Evolutionary conservation across 768 basidiomycete genomes (phyloP), one percentile per base, ranked within the genome.

Genomic region (Pulveroboletus frians): DNA sequence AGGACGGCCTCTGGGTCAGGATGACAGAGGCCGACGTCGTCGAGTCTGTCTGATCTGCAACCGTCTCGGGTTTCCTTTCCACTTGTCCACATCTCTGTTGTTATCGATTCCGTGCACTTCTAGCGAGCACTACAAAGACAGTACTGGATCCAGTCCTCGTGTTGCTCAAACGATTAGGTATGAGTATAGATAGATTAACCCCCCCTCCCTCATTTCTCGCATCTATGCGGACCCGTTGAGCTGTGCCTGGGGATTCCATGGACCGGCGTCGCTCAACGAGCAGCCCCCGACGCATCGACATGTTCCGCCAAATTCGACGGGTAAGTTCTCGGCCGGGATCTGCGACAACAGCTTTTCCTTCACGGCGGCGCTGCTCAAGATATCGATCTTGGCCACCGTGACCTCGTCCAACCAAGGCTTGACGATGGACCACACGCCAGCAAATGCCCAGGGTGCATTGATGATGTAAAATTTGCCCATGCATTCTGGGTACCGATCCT

Each of bases 391-490:
- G 53, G 78, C 77, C 43, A 95, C 92, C 26, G 95, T 99, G 23
- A 94, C 96, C 58, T 85, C 84, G 69, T 98, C 95, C 59, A 99
- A 73, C 91, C 91, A 98, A 3, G 82, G 83, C 73, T 91, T 95
- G 74, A 98, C 80, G 55, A 93, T 65, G 17, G 73, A 64, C 94
- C 94, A 99, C 18, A 95, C 87, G 34, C 85, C 79, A 43, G 80
- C 79, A 74, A 99, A 99, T 44, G 83, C 77, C 84, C 87, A 97
- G 0, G 95, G 95, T 0, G 92, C 89, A 63, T 98, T 97, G 78
- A 96, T 88, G 77, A 98, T 93, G 76, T 90, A 99, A 75, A 99
- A 97, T 66, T 89, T 91, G 73, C 95, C 95, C 95, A 97, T 92
- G 56, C 77, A 82, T 68, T 95, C 91, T 1, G 92, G 90, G 69